Evolutionary conservation across 1,284 basidiomycete species (phyloP), one percentile per base, ranked within the genome.

Genomic region (Cerioporus squamosus): DNA sequence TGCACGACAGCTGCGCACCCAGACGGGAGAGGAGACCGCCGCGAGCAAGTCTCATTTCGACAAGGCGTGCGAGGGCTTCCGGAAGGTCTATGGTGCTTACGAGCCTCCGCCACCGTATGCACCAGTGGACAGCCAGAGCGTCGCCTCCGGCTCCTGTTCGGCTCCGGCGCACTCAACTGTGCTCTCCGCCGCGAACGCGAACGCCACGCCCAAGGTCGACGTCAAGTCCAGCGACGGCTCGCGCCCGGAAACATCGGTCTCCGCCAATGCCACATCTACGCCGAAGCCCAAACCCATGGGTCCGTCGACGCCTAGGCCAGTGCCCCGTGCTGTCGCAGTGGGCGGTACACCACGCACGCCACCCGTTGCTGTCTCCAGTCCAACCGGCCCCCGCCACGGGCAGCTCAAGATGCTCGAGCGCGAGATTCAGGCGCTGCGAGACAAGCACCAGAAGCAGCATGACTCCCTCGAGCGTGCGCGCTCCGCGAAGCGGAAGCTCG

Each of bases 11-110:
- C 44, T 67, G 6, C 68, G 66, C n/a, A 31, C 40, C 1, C 42
- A 50, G 9, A 51, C 54, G 12, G 64, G 62, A 53, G 58, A 51
- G 8, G 62, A 71, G 17, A 65, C 67, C 0, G 65, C 61, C 44
- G 66, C 69, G 14, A 69, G 69, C 26, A 49, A 67, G 3, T 67
- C 69, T 44, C 79, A 84, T 62, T 68, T 75, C 51, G 66, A 68
- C 24, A 75, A 76, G 49, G 75, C 81, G 12, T 72, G 76, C 52
- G 72, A 69, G 51, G 82, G 78, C 70, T 68, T 86, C n/a, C 81
- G 80, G 46, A 79, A 77, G 52, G 79, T 84, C 12, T 85, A 84
- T 57, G 82, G 82, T 5, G 50, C 61, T 15, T 59, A 67, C 39
- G 46, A 61, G 5, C 65, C 52, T 3, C 52, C 48, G n/a, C 33